Percentiles rank a stretch among this genome's conserved stretches.
These are phyloP conservation scores for Atalantia buxifolia DNA, from an alignment of 345 rosid species.

Conservation along the genomic window DNA sequence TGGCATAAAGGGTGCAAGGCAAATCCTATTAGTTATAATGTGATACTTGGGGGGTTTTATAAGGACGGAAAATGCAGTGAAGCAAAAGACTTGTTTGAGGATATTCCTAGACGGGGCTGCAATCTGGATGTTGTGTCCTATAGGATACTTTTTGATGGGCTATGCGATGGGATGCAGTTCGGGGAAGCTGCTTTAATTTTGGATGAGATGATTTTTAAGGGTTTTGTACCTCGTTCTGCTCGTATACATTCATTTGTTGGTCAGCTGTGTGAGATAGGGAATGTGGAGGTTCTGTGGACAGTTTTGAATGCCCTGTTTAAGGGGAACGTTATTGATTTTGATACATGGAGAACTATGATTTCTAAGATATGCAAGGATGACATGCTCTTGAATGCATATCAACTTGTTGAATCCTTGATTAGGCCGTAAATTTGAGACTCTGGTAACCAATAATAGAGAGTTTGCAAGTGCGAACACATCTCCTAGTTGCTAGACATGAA, in stretches of 20 bases:
- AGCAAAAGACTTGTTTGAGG: constrained; percentile 68
- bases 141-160: constrained; percentile 71
- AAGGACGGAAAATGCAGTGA: constrained; percentile 53
- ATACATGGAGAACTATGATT: constrained; percentile 42
- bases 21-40: constrained; percentile 61
- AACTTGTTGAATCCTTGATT: constrained; percentile 38
- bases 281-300: constrained; percentile 32
- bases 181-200: constrained; percentile 57
- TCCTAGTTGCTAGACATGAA: no score
- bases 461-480: no score
- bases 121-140: constrained; percentile 66
- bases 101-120: constrained; percentile 76
- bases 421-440: no score
- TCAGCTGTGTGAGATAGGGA: constrained; percentile 36
- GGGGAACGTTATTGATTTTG: constrained; percentile 33
- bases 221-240: constrained; percentile 45
- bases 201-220: constrained; percentile 87
- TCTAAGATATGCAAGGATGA: constrained; percentile 29
- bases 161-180: constrained; percentile 40
- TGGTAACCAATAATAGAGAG: no score
- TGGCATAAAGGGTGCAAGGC: constrained; percentile 50
- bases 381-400: not conserved
- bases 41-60: constrained; percentile 54
- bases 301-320: constrained; percentile 40
- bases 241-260: constrained; percentile 37